Evolutionary conservation across 2,329 filamentous ascomycete species (phyloP).

Genomic region (Waltergamsia citrina): DNA sequence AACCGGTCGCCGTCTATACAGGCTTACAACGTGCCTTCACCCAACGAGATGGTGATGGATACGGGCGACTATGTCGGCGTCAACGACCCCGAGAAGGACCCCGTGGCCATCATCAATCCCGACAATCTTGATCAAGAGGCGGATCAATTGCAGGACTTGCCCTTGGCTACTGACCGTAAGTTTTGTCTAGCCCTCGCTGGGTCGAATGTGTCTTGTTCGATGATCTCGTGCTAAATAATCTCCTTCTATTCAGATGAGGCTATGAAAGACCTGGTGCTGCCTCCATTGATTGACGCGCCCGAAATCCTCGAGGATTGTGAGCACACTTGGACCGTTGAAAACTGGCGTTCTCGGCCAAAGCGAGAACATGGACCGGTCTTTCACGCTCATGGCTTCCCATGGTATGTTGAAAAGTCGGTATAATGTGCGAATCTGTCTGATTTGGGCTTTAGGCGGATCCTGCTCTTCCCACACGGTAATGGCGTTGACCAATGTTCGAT

Average conservation of each 20-base stretch:
- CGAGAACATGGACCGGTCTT: constrained; percentile 86
- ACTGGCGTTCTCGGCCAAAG: constrained; percentile 68
- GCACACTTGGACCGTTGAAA: constrained; percentile 79
- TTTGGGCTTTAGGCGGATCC: constrained; percentile 71
- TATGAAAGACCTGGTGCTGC: constrained; percentile 74
- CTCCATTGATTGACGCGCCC: constrained; percentile 63
- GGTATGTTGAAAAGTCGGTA: constrained; percentile 41
- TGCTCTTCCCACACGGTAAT: constrained; percentile 94
- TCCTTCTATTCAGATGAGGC: constrained; percentile 52
- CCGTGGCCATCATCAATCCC: constrained; percentile 44
- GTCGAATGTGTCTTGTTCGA: background rate
- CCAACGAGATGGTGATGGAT: constrained; percentile 48
- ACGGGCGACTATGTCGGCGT: constrained; percentile 44
- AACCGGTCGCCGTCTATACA: constrained; percentile 17
- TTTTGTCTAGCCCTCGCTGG: constrained; percentile 9
- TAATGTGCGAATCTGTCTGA: background rate
- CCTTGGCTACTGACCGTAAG: constrained; percentile 45
- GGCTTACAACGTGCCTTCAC: constrained; percentile 45
- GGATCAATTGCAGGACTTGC: constrained; percentile 36
- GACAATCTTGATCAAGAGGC: constrained; percentile 38
- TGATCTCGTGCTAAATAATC: background rate
- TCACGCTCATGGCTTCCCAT: constrained; percentile 77
- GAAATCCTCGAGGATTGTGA: constrained; percentile 67
- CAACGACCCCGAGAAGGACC: constrained; percentile 38
- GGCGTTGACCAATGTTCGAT: constrained; percentile 90